Conservation (phyloP, 2,329 filamentous ascomycete genomes). For the Colletotrichum salicis region DNA sequence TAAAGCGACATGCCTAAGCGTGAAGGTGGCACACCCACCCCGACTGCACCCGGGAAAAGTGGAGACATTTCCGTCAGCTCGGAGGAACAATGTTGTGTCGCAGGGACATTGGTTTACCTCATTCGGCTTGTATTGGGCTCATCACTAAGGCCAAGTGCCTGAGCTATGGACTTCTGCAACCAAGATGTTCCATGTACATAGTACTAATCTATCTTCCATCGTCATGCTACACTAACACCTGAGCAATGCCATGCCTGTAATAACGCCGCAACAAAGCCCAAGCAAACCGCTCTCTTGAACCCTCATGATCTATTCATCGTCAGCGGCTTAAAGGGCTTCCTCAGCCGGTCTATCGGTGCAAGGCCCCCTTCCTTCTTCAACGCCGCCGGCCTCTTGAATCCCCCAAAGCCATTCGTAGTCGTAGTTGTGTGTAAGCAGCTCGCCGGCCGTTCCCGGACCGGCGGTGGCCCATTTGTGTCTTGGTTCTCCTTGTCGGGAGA, state of each 20-base stretch:
- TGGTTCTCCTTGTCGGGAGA: constrained; percentile 38
- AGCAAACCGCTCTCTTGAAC: neutral
- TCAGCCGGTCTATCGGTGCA: constrained; percentile 60
- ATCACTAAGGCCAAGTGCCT: neutral
- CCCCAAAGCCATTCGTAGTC: constrained; percentile 48
- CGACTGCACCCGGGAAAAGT: constrained; percentile 2
- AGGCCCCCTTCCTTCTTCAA: constrained; percentile 53
- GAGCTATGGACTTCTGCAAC: neutral
- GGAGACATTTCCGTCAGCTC: neutral
- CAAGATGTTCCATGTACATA: neutral
- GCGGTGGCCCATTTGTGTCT: constrained; percentile 42
- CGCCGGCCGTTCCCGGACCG: constrained; percentile 52
- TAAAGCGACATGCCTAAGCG: neutral
- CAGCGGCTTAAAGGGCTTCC: constrained; percentile 67
- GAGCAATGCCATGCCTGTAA: neutral
- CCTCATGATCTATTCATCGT: constrained; percentile 56
- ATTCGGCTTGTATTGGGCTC: neutral
- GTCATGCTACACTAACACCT: neutral
- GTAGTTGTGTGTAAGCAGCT: constrained; percentile 64
- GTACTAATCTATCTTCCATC: neutral
- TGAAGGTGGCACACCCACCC: neutral
- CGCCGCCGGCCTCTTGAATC: constrained; percentile 57
- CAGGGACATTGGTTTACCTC: neutral
- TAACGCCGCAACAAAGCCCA: neutral
- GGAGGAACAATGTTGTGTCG: neutral